Base-by-base conservation (phyloP, 2,329 filamentous ascomycete genomes). In the Colletotrichum cuscutae region DNA sequence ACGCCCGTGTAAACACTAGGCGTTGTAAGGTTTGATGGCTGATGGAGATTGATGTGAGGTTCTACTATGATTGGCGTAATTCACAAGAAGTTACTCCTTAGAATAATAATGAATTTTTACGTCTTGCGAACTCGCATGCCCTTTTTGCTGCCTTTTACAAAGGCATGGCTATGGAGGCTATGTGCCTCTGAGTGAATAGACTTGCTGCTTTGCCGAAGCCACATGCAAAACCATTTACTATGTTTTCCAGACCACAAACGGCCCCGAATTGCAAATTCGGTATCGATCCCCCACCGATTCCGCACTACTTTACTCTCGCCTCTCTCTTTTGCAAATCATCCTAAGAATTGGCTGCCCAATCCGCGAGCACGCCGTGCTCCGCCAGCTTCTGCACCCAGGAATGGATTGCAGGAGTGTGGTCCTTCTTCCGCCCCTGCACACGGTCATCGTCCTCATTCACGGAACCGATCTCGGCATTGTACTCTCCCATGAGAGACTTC, bases 391-490 rank as follows among this genome's bases (percentile, higher is more conserved):
- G 87, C 57, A 95, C 81, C 91, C 94, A 96, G 49, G 82, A 85
- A 76, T 93, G 90, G 26, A 96, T 86, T 0, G 91, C 89, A 1
- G 90, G 89, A 0, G 89, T 91, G 78, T 93, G 94, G 78, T 97
- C 93, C 77, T 90, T 88, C 77, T 89, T 88, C 2, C 91, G 84
- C 32, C 87, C 86, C 26, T 83, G 82, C 4, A 90, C 89, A 59
- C 87, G 86, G 58, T 85, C 81, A 26, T 88, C 84, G 70, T 90
- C 88, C 13, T 86, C 85, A 1, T 82, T 82, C 52, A 86, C 82
- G 15, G 76, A 76, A 6, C 81, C 79, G 42, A 85, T 76, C 77
- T 91, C 89, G n/a, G 84, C 82, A 19, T 84, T 80, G 68, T 89
- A 89, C 68, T 84, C 81, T 58, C 78, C 79, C 71, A 85, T 82